Evolutionary conservation across 805 yeast genomes (phyloP).

Genomic region (Ogataea thermomethanolica): DNA sequence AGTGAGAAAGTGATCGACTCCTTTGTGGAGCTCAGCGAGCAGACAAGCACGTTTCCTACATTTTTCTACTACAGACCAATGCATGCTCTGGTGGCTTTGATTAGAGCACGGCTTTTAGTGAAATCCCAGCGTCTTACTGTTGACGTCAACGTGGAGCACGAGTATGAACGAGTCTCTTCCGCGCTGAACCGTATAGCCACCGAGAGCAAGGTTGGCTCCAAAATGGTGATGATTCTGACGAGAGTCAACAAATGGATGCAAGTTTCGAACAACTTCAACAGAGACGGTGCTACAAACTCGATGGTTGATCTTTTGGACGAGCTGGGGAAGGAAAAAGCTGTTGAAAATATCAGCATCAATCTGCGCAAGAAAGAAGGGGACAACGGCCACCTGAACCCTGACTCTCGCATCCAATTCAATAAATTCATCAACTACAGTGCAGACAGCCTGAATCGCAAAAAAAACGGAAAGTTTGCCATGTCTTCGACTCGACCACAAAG

Average conservation of each 20-base stretch:
- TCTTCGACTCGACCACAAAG: neutral
- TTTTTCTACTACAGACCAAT: slow-evolving; percentile 52
- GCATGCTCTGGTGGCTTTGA: slow-evolving; percentile 47
- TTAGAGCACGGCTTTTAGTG: slow-evolving; percentile 44
- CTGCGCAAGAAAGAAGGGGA: slow-evolving; percentile 27
- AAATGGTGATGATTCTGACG: slow-evolving; percentile 34
- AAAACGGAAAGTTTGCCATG: neutral
- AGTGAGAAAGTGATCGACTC: slow-evolving; percentile 46
- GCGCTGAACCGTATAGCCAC: slow-evolving; percentile 24
- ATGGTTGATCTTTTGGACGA: slow-evolving; percentile 52
- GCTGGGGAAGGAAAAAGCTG: slow-evolving; percentile 47
- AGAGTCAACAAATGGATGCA: slow-evolving; percentile 40
- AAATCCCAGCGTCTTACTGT: slow-evolving; percentile 38
- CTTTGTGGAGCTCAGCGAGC: slow-evolving; percentile 39
- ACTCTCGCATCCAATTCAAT: slow-evolving; percentile 29
- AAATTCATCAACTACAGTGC: slow-evolving; percentile 28
- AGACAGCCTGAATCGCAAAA: slow-evolving; percentile 16
- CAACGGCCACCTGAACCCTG: slow-evolving; percentile 25
- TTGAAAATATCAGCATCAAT: slow-evolving; percentile 33
- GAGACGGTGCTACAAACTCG: slow-evolving; percentile 52
- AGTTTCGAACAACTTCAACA: slow-evolving; percentile 37
- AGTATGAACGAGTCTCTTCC: slow-evolving; percentile 27
- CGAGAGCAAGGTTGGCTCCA: slow-evolving; percentile 32
- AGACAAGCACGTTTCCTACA: slow-evolving; percentile 44
- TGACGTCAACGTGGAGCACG: slow-evolving; percentile 33